Evolutionary conservation across 2,329 filamentous ascomycete species (phyloP), one percentile per base, ranked within the genome.

Genomic region (Lasiodiplodia hormozganensis): DNA sequence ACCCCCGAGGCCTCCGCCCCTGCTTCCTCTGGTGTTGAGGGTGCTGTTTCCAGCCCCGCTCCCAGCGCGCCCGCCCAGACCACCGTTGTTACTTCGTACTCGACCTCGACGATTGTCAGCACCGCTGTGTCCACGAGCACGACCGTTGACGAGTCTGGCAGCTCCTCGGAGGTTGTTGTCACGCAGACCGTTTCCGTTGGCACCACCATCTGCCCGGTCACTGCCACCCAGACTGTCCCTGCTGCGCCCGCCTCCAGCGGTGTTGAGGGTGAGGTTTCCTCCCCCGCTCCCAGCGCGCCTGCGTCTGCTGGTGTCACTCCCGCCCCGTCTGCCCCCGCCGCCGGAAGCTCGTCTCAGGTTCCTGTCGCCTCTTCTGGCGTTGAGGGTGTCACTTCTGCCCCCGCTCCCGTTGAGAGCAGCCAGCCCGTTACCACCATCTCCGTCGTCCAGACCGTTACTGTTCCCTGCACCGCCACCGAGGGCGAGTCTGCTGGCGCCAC

Each of bases 341-440:
- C 47, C 25, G 40, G 36, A n/a, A 67, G 52, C 51, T 57, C 57
- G 31, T 25, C 40, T 16, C 34, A 49, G n/a, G 36, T 31, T 25
- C 49, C 43, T 51, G 36, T 53, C 40, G 38, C 54, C 52, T 51
- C 36, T 4, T 53, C 58, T 18, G 57, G 54, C 25, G 36, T 60
- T 11, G n/a, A 51, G 34, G 60, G 58, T 3, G 58, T 58, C n/a
- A 65, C 60, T 21, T 54, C 58, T 5, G 49, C 67, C 34, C 43
- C 56, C 31, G 28, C 67, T 34, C 47, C 69, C n/a, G 21, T 43
- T 25, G 57, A 5, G 64, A 40, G 49, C 57, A 43, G 43, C 34
- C 68, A 58, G 18, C 76, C 66, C 56, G 72, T 73, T 70, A 85
- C 82, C 0, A 82, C 80, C 31, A 80, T 84, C 71, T 80, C 78